Evolutionary conservation across 805 yeast genomes (phyloP).

Genomic region (Kodamaea kakaduensis): DNA sequence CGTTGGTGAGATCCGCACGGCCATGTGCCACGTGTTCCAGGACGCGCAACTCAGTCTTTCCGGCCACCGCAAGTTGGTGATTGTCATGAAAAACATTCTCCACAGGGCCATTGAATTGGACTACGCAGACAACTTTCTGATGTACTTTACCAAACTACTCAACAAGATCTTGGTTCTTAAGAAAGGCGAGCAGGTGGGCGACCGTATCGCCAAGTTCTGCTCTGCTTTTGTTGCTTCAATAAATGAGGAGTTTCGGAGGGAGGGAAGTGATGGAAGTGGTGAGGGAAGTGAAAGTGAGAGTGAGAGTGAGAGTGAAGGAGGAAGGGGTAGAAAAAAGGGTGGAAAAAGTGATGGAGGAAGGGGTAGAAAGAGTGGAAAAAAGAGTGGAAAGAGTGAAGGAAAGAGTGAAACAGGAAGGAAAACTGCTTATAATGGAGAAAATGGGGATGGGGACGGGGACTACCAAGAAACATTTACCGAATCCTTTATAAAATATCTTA

Average conservation of each 20-base stretch:
- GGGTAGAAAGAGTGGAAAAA: constrained; percentile 15
- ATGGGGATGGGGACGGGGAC: constrained; percentile 16
- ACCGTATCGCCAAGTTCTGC: constrained; percentile 70
- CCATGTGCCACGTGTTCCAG: constrained; percentile 68
- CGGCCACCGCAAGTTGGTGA: constrained; percentile 71
- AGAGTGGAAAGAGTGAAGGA: too few relatives aligned
- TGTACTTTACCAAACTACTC: constrained; percentile 55
- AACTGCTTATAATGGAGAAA: too few relatives aligned
- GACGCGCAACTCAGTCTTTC: constrained; percentile 73
- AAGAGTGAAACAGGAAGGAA: constrained; percentile 21
- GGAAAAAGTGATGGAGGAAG: constrained; percentile 17
- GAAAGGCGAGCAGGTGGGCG: constrained; percentile 68
- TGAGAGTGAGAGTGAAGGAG: too few relatives aligned
- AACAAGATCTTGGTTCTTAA: constrained; percentile 65
- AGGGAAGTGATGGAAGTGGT: constrained; percentile 18
- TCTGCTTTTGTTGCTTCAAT: constrained; percentile 52
- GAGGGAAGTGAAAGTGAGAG: too few relatives aligned
- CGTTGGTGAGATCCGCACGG: constrained; percentile 25
- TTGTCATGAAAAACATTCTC: constrained; percentile 58
- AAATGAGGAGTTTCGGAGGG: constrained; percentile 33
- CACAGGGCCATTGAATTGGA: constrained; percentile 49
- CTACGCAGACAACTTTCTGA: constrained; percentile 55
- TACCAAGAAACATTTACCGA: constrained; percentile 37
- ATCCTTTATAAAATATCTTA: constrained; percentile 55
- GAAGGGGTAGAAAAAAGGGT: constrained; percentile 21